A percentile compares a stretch with the other conserved stretches of the same genome.
Evolutionary conservation across 169 alveolate species (phyloP).

Genomic region (Cyclospora cayetanensis): DNA sequence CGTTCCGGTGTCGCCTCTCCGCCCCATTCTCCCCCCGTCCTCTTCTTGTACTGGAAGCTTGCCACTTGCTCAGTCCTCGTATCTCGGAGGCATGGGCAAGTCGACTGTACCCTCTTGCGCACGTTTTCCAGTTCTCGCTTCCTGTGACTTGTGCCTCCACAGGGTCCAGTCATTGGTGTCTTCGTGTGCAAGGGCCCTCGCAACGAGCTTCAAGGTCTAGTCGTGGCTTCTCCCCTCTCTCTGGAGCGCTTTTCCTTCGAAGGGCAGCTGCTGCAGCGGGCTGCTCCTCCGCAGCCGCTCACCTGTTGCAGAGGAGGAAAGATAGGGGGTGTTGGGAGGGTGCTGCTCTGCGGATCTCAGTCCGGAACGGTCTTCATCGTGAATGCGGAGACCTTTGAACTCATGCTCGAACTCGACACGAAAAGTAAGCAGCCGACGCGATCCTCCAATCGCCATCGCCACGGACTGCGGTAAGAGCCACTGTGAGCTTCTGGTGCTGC

Average conservation of each 20-base stretch:
- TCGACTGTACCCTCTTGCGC: not conserved
- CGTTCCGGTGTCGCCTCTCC: too few relatives aligned
- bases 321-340: constrained; percentile 44
- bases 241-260: constrained; percentile 45
- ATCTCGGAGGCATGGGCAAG: too few relatives aligned
- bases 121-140: too few relatives aligned
- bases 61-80: too few relatives aligned
- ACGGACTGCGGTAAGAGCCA: too few relatives aligned
- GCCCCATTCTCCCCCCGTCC: too few relatives aligned
- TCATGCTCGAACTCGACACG: constrained; percentile 30
- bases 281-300: constrained; percentile 48
- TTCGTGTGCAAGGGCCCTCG: constrained; percentile 50
- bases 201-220: constrained; percentile 47
- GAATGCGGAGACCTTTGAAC: constrained; percentile 44
- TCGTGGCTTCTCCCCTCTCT: constrained; percentile 41
- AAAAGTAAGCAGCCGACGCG: too few relatives aligned
- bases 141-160: not conserved
- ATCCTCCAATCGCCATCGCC: too few relatives aligned
- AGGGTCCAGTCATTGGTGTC: constrained; percentile 63
- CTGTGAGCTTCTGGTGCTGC: too few relatives aligned
- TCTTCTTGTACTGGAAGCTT: too few relatives aligned
- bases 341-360: constrained; percentile 60
- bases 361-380: constrained; percentile 18
- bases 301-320: constrained; percentile 62
- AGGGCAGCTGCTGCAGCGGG: constrained; percentile 54